Evolutionary conservation across 1,284 basidiomycete genomes (phyloP).

Genomic region (Bjerkandera adusta): DNA sequence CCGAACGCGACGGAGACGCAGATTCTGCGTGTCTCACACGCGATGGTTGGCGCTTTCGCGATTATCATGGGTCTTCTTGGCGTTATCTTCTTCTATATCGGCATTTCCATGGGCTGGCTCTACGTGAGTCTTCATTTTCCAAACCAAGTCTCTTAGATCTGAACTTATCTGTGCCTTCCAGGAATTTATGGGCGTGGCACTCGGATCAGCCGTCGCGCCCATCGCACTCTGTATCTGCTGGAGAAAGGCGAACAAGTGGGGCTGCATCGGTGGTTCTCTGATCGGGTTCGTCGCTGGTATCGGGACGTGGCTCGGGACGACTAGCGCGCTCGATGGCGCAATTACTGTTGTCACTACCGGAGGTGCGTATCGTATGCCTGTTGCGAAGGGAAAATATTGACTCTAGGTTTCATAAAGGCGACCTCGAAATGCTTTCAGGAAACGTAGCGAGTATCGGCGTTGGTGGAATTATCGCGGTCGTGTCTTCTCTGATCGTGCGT

Average conservation of each 20-base stretch:
- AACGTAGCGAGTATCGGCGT: conserved; percentile 85
- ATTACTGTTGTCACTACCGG: conserved; percentile 78
- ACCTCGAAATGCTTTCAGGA: conserved; percentile 84
- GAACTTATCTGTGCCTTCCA: conserved; percentile 22
- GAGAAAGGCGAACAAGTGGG: conserved; percentile 81
- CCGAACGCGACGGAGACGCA: conserved; percentile 55
- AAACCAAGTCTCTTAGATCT: not conserved
- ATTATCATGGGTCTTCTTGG: conserved; percentile 82
- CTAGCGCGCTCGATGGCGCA: conserved; percentile 65
- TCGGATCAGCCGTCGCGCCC: conserved; percentile 85
- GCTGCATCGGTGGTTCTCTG: conserved; percentile 72
- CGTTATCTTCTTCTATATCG: conserved; percentile 85
- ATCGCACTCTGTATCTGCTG: conserved; percentile 84
- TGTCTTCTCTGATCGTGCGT: conserved; percentile 59
- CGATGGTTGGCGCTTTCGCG: conserved; percentile 52
- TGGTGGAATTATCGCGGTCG: conserved; percentile 74
- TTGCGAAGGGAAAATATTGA: no score
- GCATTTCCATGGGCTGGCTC: conserved; percentile 88
- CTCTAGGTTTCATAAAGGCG: no score
- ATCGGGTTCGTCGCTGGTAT: conserved; percentile 73
- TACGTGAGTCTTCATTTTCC: conserved; percentile 48
- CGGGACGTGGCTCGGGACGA: conserved; percentile 83
- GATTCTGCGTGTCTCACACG: conserved; percentile 51
- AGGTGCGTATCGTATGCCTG: no score
- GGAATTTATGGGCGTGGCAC: conserved; percentile 82